Evolutionary conservation across 306 rosid species (phyloP), one percentile per base, ranked within the genome.

Genomic region (Glycine latifolia): DNA sequence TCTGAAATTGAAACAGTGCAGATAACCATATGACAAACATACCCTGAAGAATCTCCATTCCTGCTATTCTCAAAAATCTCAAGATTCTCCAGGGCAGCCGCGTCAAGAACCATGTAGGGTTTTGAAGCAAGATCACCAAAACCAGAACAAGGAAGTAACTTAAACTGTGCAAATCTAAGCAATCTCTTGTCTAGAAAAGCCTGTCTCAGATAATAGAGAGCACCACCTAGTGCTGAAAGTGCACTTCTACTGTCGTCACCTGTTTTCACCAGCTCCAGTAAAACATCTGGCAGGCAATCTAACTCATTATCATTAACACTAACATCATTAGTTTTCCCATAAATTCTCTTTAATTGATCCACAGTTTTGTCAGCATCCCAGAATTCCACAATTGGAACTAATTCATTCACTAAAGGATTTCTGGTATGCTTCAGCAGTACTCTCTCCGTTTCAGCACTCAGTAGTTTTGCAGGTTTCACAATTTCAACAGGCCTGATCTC

Each of bases 401-500:
- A 88, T 85, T 93, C 99, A 79, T 93, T 95, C 86, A 95, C 96
- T 46, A 93, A 80, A 60, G 98, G 94, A 77, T 77, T 90, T 89
- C 99, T 91, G 73, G 98, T 90, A 76, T 95, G 94, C 77, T 91
- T 89, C 82, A 86, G 73, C 74, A 91, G 84, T 47, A 72, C 91
- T 78, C 87, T 89, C 87, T 93, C 99, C 6, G 98, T 93, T 88
- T 93, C 94, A 82, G 92, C 87, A 79, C 93, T 93, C 47, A 93
- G 97, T 77, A 84, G 78, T 58, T 92, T 91, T 33, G 93, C 88
- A 59, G 99, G 98, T 85, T 95, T 92, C 56, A 95, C 84, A 81
- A 95, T 89, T 89, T 95, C 99, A 67, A 93, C 98, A 1, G 98
- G 99, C 88, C 98, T 91, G 84, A 92, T 63, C 95, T 95, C 98